Conservation (phyloP, 495 filamentous ascomycete genomes). For the Penicillium manginii region DNA sequence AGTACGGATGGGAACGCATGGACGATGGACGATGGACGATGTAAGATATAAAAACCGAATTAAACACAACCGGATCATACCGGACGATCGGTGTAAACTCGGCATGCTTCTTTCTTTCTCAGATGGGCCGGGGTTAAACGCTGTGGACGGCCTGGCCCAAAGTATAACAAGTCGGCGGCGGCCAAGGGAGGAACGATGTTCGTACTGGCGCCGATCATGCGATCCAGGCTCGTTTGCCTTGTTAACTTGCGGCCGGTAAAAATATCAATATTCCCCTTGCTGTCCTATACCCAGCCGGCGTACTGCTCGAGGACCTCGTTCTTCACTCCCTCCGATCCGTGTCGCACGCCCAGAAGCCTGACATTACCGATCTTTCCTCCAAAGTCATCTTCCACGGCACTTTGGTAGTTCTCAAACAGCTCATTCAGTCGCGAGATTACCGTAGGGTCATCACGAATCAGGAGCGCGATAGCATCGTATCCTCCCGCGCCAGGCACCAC, state of each 20-base stretch:
- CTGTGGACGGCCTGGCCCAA: slow-evolving; percentile 6
- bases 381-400: slow-evolving; percentile 50
- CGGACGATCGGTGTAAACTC: background rate
- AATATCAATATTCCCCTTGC: background rate
- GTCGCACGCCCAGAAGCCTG: slow-evolving; percentile 75
- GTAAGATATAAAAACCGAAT: background rate
- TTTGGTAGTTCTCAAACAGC: slow-evolving; percentile 68
- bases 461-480: slow-evolving; percentile 84
- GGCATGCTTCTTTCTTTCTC: slow-evolving; percentile 8
- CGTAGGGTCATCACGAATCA: slow-evolving; percentile 73
- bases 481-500: slow-evolving; percentile 95
- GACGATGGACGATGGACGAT: background rate
- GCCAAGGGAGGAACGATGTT: no score
- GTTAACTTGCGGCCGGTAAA: background rate
- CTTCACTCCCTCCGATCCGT: slow-evolving; percentile 85
- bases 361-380: slow-evolving; percentile 71
- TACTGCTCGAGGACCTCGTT: slow-evolving; percentile 66
- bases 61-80: background rate
- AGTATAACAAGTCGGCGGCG: slow-evolving; percentile 7
- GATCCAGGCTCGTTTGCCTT: background rate
- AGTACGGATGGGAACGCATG: slow-evolving; percentile 2
- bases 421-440: slow-evolving; percentile 65
- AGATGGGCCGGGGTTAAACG: slow-evolving; percentile 1
- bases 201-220: background rate
- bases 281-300: slow-evolving; percentile 58